Evolutionary conservation across 169 alveolate species (phyloP).

Genomic region (Cryptosporidium baileyi): DNA sequence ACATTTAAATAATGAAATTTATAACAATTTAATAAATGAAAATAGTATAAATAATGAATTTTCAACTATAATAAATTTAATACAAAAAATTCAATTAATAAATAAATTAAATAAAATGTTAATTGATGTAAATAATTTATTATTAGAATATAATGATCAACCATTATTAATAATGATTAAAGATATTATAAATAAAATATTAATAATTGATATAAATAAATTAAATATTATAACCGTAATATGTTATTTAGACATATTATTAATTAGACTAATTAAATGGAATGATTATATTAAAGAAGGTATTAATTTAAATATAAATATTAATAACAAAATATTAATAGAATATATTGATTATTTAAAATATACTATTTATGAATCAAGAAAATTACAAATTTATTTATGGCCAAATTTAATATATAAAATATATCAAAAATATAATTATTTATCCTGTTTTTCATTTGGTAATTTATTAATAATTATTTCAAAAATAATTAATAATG

Average conservation of each 20-base stretch:
- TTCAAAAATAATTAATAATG: conserved; percentile 5
- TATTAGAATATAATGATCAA: conserved; percentile 14
- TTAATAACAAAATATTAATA: neutral
- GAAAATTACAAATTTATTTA: conserved; percentile 21
- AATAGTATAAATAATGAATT: neutral
- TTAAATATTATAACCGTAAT: neutral
- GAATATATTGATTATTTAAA: neutral
- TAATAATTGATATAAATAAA: neutral
- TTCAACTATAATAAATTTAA: neutral
- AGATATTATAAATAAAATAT: conserved; percentile 15
- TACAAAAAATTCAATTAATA: neutral
- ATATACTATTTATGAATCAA: neutral
- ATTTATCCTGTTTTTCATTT: conserved; percentile 24
- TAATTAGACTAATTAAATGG: conserved; percentile 24
- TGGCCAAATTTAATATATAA: conserved; percentile 8
- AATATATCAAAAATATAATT: conserved; percentile 13
- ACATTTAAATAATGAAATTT: neutral
- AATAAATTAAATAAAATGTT: neutral
- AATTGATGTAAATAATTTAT: neutral
- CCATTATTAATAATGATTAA: conserved; percentile 23
- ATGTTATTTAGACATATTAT: conserved; percentile 21
- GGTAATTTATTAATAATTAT: conserved; percentile 15
- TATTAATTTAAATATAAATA: conserved; percentile 6
- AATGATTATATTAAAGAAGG: conserved; percentile 49
- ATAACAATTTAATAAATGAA: neutral